Conservation (phyloP, 2,329 filamentous ascomycete genomes). For the Colletotrichum cereale region DNA sequence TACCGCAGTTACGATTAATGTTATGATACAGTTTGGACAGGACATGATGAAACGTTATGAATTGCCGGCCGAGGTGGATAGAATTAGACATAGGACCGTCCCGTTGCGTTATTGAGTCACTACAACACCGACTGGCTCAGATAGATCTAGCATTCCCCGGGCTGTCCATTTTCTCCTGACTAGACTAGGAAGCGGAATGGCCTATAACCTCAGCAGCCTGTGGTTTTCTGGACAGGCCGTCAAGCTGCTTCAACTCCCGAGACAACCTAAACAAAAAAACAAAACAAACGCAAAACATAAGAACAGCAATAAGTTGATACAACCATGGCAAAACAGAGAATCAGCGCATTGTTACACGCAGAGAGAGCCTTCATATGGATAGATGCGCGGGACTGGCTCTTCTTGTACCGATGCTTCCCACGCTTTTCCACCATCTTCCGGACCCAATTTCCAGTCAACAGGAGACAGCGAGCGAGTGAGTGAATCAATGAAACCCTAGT, state of each 20-base stretch:
- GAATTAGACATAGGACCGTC: not conserved
- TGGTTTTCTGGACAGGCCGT: not conserved
- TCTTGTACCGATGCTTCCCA: not conserved
- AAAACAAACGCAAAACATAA: not conserved
- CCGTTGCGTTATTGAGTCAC: too few relatives aligned
- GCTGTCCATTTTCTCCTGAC: not conserved
- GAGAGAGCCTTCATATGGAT: not conserved
- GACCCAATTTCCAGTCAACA: not conserved
- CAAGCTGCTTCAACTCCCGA: not conserved
- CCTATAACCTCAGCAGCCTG: not conserved
- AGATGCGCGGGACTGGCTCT: not conserved
- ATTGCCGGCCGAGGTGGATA: not conserved
- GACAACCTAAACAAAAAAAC: not conserved
- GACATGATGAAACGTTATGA: not conserved
- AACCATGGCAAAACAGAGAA: not conserved
- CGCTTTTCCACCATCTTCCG: not conserved
- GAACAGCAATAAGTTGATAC: not conserved
- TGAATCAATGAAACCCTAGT: too few relatives aligned
- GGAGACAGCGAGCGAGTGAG: too few relatives aligned
- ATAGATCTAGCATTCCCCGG: not conserved
- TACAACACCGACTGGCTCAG: too few relatives aligned
- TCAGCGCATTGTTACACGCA: not conserved
- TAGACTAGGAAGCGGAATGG: not conserved
- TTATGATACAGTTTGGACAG: not conserved
- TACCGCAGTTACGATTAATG: conserved; percentile 13